A percentile compares a stretch with the other conserved stretches of the same genome.
Conservation (phyloP, 192 early-diverging fungal species). For the Coemansia sp. region DNA sequence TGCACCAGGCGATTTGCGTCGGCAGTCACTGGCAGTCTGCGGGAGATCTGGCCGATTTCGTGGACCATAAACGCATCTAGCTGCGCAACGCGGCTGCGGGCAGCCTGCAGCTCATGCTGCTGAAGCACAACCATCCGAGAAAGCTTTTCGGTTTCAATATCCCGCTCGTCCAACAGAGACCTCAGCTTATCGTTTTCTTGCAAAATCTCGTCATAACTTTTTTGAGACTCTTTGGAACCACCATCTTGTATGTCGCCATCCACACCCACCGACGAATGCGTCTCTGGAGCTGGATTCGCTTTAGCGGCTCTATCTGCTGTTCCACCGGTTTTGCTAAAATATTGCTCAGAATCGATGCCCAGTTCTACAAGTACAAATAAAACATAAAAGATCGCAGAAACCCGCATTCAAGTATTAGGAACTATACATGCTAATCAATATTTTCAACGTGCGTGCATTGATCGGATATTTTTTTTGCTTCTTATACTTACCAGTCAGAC, state of each 20-base stretch:
- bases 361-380: no score
- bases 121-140: conserved; percentile 2
- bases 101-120: conserved; percentile 8
- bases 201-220: background rate
- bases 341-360: no score
- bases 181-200: conserved; percentile 9
- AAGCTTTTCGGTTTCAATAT: background rate
- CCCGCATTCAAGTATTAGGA: no score
- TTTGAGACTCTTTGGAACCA: background rate
- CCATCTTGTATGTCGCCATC: background rate
- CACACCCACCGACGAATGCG: background rate
- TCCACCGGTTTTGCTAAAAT: no score
- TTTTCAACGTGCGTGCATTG: no score
- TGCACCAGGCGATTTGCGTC: background rate
- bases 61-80: conserved; percentile 7
- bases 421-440: no score
- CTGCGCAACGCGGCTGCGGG: conserved; percentile 16
- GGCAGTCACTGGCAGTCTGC: background rate
- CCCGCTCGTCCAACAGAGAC: conserved; percentile 10
- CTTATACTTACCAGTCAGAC: conserved; percentile 5
- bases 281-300: background rate
- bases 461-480: no score
- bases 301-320: no score
- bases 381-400: no score
- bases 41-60: background rate